phyloP scores from a whole-genome alignment of 805 yeast species.

The Kluyveromyces aestuarii region DNA sequence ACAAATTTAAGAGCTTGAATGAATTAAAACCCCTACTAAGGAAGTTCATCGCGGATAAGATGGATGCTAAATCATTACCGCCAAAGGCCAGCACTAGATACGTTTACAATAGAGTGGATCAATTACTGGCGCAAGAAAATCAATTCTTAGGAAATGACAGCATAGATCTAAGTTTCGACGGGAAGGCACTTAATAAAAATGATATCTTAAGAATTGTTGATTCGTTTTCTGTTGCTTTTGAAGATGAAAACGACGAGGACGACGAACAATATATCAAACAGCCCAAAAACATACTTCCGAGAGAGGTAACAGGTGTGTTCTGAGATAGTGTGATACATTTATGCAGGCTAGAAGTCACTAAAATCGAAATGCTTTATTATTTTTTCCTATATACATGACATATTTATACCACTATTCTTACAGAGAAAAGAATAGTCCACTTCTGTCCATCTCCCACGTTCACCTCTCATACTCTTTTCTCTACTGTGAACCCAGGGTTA shows the following conservation, averaged over 20 bases:
- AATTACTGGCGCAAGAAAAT: constrained; percentile 3
- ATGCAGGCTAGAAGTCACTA: neutral
- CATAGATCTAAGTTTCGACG: constrained; percentile 37
- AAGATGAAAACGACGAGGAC: constrained; percentile 23
- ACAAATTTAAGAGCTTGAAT: constrained; percentile 4
- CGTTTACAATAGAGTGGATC: constrained; percentile 2
- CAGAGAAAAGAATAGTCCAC: constrained; percentile 10
- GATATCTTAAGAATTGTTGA: constrained; percentile 35
- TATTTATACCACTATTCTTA: constrained; percentile 7
- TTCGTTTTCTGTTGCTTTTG: constrained; percentile 28
- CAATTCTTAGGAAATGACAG: constrained; percentile 14
- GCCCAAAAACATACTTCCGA: constrained; percentile 12
- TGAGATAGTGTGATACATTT: neutral
- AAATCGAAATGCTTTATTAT: neutral
- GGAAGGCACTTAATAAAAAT: constrained; percentile 36
- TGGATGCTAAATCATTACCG: neutral
- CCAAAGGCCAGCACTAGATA: neutral
- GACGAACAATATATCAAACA: neutral
- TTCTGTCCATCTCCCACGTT: neutral
- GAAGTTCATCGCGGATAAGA: neutral
- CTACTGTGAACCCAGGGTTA: constrained; percentile 54
- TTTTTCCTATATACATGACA: constrained; percentile 2
- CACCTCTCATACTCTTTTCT: constrained; percentile 21
- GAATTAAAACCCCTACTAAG: constrained; percentile 3
- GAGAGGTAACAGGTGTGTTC: constrained; percentile 8